These are phyloP conservation scores for Gossypium raimondii DNA, from an alignment of 345 rosid species.

Conservation along the genomic window DNA sequence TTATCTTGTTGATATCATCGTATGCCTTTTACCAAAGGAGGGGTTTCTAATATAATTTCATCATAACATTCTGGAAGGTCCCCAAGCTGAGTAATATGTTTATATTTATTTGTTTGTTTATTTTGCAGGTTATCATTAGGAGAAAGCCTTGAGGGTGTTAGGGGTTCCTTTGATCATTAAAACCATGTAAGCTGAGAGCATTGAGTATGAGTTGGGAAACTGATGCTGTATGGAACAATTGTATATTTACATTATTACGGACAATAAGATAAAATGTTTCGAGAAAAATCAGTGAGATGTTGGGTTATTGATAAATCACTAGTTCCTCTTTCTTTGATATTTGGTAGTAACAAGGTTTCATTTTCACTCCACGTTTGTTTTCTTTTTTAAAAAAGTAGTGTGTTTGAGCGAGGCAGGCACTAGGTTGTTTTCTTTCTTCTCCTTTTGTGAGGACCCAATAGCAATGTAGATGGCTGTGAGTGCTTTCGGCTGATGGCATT, in stretches of 20 bases:
- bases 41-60: no score
- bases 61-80: neutral
- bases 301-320: no score
- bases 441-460: no score
- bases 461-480: no score
- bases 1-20: neutral
- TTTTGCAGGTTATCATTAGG: constrained; percentile 47
- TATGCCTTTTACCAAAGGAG: neutral
- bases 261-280: neutral
- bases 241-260: neutral
- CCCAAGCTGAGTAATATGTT: neutral
- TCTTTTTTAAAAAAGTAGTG: no score
- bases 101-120: neutral
- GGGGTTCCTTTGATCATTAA: constrained; percentile 43
- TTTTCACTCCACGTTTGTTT: neutral
- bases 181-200: neutral
- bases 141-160: constrained; percentile 51
- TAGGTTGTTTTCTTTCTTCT: no score
- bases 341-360: neutral
- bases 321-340: no score
- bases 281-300: no score
- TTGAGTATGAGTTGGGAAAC: neutral
- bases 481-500: no score
- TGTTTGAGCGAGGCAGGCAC: no score
- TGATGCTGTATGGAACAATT: neutral